Evolutionary conservation across 192 early-diverging fungal species (phyloP).

Genomic region (Coemansia guatemalensis): DNA sequence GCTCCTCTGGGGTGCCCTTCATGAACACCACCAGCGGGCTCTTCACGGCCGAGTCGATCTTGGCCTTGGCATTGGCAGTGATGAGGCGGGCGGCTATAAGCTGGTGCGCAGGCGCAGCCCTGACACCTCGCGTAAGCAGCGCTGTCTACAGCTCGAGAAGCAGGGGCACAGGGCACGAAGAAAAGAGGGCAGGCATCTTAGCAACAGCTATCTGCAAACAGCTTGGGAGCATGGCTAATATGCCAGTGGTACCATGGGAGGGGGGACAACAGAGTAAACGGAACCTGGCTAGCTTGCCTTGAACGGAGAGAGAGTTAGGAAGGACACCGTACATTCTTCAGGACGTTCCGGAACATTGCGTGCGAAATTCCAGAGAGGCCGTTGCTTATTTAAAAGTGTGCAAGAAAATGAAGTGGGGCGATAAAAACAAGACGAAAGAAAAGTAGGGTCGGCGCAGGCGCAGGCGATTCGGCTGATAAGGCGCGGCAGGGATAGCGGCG

Average conservation of each 20-base stretch:
- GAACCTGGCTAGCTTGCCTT: not conserved
- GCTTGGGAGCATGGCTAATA: not conserved
- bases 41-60: conserved; percentile 55
- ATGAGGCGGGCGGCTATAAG: conserved; percentile 32
- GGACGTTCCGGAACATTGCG: conserved; percentile 11
- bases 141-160: conserved; percentile 15
- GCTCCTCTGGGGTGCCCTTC: conserved; percentile 93
- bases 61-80: conserved; percentile 27
- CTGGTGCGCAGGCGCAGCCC: conserved; percentile 7
- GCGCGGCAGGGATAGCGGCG: not conserved
- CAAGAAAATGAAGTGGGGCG: not conserved
- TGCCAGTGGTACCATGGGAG: not conserved
- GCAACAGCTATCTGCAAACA: conserved; percentile 1
- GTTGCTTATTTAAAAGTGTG: conserved; percentile 1
- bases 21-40: conserved; percentile 80
- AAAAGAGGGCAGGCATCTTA: not conserved
- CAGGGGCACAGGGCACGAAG: not conserved
- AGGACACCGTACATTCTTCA: conserved; percentile 12
- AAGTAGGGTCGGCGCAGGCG: not conserved
- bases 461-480: not conserved
- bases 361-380: not conserved
- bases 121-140: conserved; percentile 10
- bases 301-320: not conserved
- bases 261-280: not conserved
- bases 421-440: conserved; percentile 7